phyloP scores from a whole-genome alignment of 176 grass and related monocot species.

The Triticum urartu region DNA sequence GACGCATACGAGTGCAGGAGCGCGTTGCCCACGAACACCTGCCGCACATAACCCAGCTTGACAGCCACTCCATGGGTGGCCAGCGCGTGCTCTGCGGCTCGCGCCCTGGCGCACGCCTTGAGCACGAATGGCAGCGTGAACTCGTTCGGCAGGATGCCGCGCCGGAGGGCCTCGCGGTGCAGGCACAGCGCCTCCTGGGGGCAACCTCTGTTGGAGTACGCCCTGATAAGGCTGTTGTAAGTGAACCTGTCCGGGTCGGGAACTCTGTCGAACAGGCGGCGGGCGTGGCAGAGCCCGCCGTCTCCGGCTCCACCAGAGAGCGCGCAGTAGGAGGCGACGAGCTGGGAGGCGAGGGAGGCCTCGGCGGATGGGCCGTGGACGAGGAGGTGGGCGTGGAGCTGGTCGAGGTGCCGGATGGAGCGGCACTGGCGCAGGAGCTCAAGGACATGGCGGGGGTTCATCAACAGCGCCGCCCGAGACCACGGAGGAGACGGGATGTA shows the following conservation, averaged over 20 bases:
- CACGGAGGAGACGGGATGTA: too few species aligned
- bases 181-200: constrained; percentile 25
- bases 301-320: fast-evolving
- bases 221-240: constrained; percentile 36
- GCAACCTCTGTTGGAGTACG: background rate
- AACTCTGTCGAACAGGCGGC: constrained; percentile 34
- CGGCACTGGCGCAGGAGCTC: constrained; percentile 26
- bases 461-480: background rate
- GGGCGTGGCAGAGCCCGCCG: background rate
- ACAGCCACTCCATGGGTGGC: constrained; percentile 18
- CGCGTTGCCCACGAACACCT: constrained; percentile 35
- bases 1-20: constrained; percentile 25
- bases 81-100: background rate
- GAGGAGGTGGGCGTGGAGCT: constrained; percentile 43
- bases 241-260: constrained; percentile 28
- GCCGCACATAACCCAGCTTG: constrained; percentile 28
- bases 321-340: constrained; percentile 36
- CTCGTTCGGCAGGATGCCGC: constrained; percentile 38
- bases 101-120: constrained; percentile 31
- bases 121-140: constrained; percentile 41
- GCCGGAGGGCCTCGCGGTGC: background rate
- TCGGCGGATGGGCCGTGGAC: background rate
- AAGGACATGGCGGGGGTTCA: background rate
- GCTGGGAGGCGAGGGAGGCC: background rate
- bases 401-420: constrained; percentile 30